A percentile compares a stretch with the other conserved stretches of the same genome.
Conservation (phyloP, 2,329 filamentous ascomycete genomes). For the Rutstroemia sp. region DNA sequence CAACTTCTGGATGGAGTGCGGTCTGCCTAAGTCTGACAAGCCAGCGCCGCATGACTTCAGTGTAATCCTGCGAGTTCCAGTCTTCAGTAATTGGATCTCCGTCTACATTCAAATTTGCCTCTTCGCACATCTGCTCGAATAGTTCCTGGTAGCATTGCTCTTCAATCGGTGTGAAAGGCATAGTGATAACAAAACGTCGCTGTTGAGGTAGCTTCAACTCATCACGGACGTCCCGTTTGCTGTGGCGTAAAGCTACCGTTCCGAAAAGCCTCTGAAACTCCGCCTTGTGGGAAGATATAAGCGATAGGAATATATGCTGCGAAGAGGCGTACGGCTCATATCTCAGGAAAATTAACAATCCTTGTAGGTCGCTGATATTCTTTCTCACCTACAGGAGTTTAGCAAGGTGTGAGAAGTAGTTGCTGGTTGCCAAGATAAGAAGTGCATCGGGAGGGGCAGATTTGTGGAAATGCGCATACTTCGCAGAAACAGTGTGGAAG, state of each 20-base stretch:
- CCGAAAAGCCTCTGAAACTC: slow-evolving; percentile 65
- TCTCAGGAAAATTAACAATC: slow-evolving; percentile 71
- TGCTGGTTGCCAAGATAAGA: no score
- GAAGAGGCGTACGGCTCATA: slow-evolving; percentile 69
- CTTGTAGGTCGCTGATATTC: slow-evolving; percentile 69
- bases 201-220: slow-evolving; percentile 77
- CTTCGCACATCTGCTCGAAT: slow-evolving; percentile 67
- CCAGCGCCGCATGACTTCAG: slow-evolving; percentile 72
- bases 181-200: slow-evolving; percentile 77
- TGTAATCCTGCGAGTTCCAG: slow-evolving; percentile 54
- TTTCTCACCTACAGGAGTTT: slow-evolving; percentile 38
- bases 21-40: slow-evolving; percentile 72
- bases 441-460: no score
- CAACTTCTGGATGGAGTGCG: slow-evolving; percentile 79
- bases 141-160: slow-evolving; percentile 79
- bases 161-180: slow-evolving; percentile 85
- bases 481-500: neutral
- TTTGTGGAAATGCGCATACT: no score
- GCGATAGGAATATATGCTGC: slow-evolving; percentile 56
- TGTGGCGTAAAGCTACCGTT: slow-evolving; percentile 72
- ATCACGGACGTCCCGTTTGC: slow-evolving; percentile 69
- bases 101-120: slow-evolving; percentile 51
- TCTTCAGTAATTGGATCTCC: slow-evolving; percentile 45
- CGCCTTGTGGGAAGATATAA: slow-evolving; percentile 53
- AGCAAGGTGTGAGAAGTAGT: no score